Evolutionary conservation across 352 stramenopile genomes (phyloP), one percentile per base, ranked within the genome.

Genomic region (Pythium phragmiticola): DNA sequence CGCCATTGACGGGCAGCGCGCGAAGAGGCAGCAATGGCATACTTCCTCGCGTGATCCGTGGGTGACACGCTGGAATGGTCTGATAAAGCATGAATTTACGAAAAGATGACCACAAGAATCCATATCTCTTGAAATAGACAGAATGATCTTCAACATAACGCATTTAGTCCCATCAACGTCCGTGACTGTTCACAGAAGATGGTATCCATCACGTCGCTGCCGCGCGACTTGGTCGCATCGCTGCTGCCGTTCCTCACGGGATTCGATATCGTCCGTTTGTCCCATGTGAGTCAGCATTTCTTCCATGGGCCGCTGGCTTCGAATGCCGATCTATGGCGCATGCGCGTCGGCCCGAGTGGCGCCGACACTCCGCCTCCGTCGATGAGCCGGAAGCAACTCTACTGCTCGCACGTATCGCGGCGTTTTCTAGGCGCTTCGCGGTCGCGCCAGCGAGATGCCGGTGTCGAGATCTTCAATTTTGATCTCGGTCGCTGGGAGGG

Each of bases 11-110:
- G 13, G 60, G 60, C 50, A 66, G 42, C 50, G 42, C 26, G 36
- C 60, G 60, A 41, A 66, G 42, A 50, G 60, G 41, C 17, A 66
- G 50, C 13, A 66, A 30, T 41, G 51, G 50, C 42, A 48, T 48
- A 5, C 42, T 0, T 48, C 42, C 26, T 30, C 26, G 26, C 26
- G 26, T 30, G 26, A 30, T 30, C 26, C 26, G 26, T 30, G 26
- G 26, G 26, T 30, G 26, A 30, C 26, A 30, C 0, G 26, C 26
- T 30, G 26, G 26, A 30, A 30, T 5, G 26, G 26, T 5, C 26
- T 5, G 26, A 30, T 5, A 30, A 3, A 30, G 26, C 26, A 3
- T 5, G 4, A 1, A 30, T 30, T 30, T 30, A 30, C 26, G 26
- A 30, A 30, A 30, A 30, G 26, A 3, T 30, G 4, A 30, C 26